These are phyloP conservation scores for Colletotrichum salicis DNA, from an alignment of 2,329 filamentous ascomycete genomes.

Conservation along the genomic window DNA sequence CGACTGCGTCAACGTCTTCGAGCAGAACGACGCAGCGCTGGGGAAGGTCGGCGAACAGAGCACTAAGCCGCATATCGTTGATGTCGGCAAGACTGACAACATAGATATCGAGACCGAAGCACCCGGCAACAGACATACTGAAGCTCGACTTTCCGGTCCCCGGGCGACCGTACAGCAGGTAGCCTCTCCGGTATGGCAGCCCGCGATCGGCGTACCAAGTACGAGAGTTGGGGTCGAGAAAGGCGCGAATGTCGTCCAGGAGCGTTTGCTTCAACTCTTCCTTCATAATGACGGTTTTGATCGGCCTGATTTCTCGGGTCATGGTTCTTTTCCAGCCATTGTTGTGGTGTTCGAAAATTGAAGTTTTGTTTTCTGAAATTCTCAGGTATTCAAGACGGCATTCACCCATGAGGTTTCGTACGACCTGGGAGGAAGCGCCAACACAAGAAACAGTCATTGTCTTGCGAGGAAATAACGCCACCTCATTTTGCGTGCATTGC, in stretches of 20 bases:
- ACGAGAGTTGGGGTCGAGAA: slow-evolving; percentile 45
- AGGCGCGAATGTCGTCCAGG: slow-evolving; percentile 38
- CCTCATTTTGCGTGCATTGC: neutral
- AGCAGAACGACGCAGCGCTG: slow-evolving; percentile 50
- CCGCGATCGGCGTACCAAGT: slow-evolving; percentile 45
- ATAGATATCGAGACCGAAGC: slow-evolving; percentile 49
- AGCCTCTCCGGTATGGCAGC: slow-evolving; percentile 47
- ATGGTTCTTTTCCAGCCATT: slow-evolving; percentile 23
- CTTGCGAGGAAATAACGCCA: neutral
- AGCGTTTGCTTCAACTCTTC: neutral
- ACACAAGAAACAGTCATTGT: slow-evolving; percentile 38
- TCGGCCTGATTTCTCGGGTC: neutral
- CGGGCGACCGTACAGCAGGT: slow-evolving; percentile 51
- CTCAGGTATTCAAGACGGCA: slow-evolving; percentile 44
- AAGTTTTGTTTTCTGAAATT: slow-evolving; percentile 42
- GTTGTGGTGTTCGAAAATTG: slow-evolving; percentile 43
- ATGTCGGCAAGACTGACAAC: slow-evolving; percentile 46
- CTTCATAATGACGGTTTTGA: neutral
- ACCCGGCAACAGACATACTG: slow-evolving; percentile 47
- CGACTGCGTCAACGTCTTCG: slow-evolving; percentile 51
- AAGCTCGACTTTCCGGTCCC: slow-evolving; percentile 53
- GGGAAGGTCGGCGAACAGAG: slow-evolving; percentile 46
- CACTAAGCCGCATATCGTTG: slow-evolving; percentile 42
- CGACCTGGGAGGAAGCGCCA: slow-evolving; percentile 35
- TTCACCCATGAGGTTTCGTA: slow-evolving; percentile 45